Conservation (phyloP, 2,329 filamentous ascomycete genomes). For the Trichoderma gracile region DNA sequence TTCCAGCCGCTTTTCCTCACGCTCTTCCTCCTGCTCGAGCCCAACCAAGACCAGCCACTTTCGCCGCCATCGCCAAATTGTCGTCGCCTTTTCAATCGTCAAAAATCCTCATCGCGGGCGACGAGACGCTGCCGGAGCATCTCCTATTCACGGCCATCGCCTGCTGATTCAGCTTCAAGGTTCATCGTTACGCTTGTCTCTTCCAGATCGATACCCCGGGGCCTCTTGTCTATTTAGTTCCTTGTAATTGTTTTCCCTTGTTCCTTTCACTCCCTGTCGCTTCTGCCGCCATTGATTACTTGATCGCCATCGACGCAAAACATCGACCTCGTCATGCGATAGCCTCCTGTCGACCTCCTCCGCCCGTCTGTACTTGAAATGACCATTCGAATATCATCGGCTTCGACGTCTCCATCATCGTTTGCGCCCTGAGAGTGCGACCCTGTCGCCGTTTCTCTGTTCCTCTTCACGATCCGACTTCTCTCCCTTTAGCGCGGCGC, state of each 20-base stretch:
- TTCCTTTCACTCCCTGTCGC: not conserved
- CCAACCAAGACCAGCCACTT: conserved; percentile 18
- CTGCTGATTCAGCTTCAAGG: conserved; percentile 5
- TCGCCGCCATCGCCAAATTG: conserved; percentile 18
- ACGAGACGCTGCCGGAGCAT: conserved; percentile 24
- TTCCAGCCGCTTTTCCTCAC: conserved; percentile 30
- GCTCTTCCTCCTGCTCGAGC: not conserved
- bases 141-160: conserved; percentile 2
- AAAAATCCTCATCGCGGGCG: conserved; percentile 26
- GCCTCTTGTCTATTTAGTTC: not conserved
- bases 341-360: conserved; percentile 29
- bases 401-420: conserved; percentile 16
- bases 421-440: conserved; percentile 13
- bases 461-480: conserved; percentile 16
- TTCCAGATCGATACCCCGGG: conserved; percentile 12
- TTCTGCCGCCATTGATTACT: conserved; percentile 16
- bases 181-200: conserved; percentile 26
- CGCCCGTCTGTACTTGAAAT: conserved; percentile 34
- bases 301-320: conserved; percentile 24
- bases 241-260: not conserved
- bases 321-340: conserved; percentile 31
- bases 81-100: not conserved
- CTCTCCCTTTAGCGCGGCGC: conserved; percentile 30
- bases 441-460: not conserved
- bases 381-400: conserved; percentile 30